These are phyloP conservation scores for Pilobolus umbonatus DNA, from an alignment of 192 early-diverging fungal species.

Conservation along the genomic window DNA sequence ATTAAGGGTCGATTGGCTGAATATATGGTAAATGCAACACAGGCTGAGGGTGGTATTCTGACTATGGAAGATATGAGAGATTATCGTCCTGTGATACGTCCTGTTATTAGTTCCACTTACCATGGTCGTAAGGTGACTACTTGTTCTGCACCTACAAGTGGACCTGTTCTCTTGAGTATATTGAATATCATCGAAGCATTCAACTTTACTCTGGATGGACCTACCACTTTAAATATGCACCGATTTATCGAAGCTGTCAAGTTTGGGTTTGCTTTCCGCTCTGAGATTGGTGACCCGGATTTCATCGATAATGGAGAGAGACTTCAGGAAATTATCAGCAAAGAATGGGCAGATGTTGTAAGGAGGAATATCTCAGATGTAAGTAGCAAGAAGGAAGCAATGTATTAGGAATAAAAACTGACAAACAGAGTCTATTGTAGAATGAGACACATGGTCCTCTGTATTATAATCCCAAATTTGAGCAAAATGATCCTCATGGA, in stretches of 20 bases:
- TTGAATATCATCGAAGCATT: conserved; percentile 87
- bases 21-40: conserved; percentile 59
- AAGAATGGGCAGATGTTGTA: conserved; percentile 60
- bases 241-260: conserved; percentile 86
- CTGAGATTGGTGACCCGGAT: conserved; percentile 76
- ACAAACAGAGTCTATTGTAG: conserved; percentile 3
- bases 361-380: conserved; percentile 71
- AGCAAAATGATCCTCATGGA: conserved; percentile 74
- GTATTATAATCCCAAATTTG: conserved; percentile 81
- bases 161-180: conserved; percentile 75
- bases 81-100: conserved; percentile 59
- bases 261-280: conserved; percentile 78
- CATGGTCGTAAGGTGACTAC: conserved; percentile 74
- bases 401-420: not conserved
- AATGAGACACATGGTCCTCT: conserved; percentile 55
- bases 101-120: conserved; percentile 64
- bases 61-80: conserved; percentile 65
- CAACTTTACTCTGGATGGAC: conserved; percentile 54
- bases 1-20: conserved; percentile 59
- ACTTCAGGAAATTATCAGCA: conserved; percentile 59
- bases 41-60: conserved; percentile 68
- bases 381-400: not conserved
- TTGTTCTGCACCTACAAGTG: conserved; percentile 73
- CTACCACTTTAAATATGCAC: conserved; percentile 66
- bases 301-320: conserved; percentile 58